phyloP scores from a whole-genome alignment of 228 moss, liverwort and hornwort species.

The Sphagnum magellanicum region DNA sequence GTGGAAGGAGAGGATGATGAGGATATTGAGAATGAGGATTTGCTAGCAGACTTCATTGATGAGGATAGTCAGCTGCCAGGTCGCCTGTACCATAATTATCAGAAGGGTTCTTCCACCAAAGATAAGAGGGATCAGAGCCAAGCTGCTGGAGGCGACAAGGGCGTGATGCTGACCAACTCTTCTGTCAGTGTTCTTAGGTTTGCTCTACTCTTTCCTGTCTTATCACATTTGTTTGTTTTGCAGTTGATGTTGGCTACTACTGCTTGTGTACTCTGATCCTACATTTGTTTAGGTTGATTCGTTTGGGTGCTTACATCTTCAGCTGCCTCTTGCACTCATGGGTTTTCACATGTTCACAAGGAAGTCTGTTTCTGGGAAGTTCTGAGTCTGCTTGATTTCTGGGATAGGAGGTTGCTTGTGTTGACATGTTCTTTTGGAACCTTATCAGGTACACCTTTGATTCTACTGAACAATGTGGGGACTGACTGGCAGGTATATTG shows the following conservation, averaged over 20 bases:
- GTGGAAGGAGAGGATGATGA: constrained; percentile 63
- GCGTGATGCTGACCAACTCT: constrained; percentile 79
- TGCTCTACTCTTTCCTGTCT: constrained; percentile 2
- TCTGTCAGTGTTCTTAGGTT: constrained; percentile 92
- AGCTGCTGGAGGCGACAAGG: constrained; percentile 36
- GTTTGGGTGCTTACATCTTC: not conserved
- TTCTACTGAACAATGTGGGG: not conserved
- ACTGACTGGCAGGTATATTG: constrained; percentile 67
- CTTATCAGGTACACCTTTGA: not conserved
- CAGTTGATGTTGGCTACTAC: not conserved
- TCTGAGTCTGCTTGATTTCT: not conserved
- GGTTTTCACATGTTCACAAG: too few relatives aligned
- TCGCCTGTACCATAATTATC: constrained; percentile 60
- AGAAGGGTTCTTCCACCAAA: constrained; percentile 23
- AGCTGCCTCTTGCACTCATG: not conserved
- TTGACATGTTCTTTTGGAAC: not conserved
- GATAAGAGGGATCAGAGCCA: constrained; percentile 33
- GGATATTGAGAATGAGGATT: constrained; percentile 80
- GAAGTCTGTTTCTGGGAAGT: not conserved
- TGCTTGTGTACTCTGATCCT: not conserved
- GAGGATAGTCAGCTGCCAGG: constrained; percentile 98
- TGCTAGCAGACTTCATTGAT: constrained; percentile 98
- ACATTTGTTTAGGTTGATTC: not conserved
- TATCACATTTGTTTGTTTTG: not conserved
- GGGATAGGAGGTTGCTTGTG: not conserved